Base-by-base conservation (phyloP, 768 basidiomycete genomes). In the Trametes punicea region DNA sequence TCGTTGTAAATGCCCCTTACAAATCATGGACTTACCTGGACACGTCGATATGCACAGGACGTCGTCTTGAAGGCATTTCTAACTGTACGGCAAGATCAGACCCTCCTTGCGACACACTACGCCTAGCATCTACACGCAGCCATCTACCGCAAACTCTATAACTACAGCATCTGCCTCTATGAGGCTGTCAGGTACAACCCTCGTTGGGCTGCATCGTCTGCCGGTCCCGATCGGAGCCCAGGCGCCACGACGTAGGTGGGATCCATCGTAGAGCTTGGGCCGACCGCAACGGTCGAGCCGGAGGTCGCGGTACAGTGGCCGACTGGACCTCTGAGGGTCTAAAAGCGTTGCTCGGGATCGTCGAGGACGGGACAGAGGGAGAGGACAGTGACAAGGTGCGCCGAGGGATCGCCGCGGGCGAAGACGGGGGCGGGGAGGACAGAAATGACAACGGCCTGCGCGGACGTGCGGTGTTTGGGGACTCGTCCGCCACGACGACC, bases 211-310 rank as follows among this genome's bases (percentile, higher is more conserved):
- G 4, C 13, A 21, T n/a, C 25, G 36, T 15, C 6, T 31, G n/a
- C 23, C 55, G 55, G 9, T 48, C 39, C 25, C 46, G 29, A 18
- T 56, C 51, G 16, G 38, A 9, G 26, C 55, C 55, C 9, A 60
- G 30, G 20, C 59, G 34, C 59, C 59, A 61, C 18, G 51, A 52
- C 41, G 50, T 41, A 31, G 60, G 60, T 30, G 60, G 42, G 8
- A 45, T 25, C 60, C 60, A 61, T 38, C 57, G 46, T 20, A 5
- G 8, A 3, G 13, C 20, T 10, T n/a, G 18, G 25, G 16, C 20
- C 21, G 27, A 7, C 9, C 7, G 27, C 25, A 15, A 15, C 23
- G 25, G 3, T 26, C 42, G 42, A 44, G 18, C 21, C 21, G 23
- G 42, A 23, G 18, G 18, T 11, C 36, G 36, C 16, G 36, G 36